Conservation (phyloP, 331 rosid species). For the Acacia pycnantha region DNA sequence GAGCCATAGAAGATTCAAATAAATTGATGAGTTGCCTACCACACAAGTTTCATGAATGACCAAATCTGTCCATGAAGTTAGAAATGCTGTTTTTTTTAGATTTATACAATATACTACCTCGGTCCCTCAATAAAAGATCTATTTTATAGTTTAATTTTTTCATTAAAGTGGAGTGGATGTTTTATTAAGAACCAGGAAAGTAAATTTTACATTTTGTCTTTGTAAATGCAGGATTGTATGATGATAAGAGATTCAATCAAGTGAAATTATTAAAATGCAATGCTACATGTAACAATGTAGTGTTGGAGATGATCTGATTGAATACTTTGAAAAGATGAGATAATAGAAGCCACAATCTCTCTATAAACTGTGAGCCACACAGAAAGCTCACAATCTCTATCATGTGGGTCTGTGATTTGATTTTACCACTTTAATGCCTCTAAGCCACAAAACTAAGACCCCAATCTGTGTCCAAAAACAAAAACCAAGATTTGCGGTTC, state of each 20-base stretch:
- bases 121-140: no score
- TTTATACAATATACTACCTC: no score
- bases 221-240: background rate
- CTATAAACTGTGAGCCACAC: background rate
- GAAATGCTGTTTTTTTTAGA: no score
- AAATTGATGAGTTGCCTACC: slow-evolving; percentile 37
- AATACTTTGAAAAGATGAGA: slow-evolving; percentile 20
- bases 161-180: no score
- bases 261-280: background rate
- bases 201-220: no score
- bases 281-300: background rate
- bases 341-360: slow-evolving; percentile 15
- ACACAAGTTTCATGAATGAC: background rate
- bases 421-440: slow-evolving; percentile 1
- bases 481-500: background rate
- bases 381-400: background rate
- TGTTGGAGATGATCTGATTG: background rate
- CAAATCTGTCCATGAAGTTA: background rate
- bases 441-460: slow-evolving; percentile 34
- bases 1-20: slow-evolving; percentile 42
- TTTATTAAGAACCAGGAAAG: no score
- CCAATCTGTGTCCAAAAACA: background rate
- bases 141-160: no score
- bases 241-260: background rate
- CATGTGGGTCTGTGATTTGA: background rate